Base-by-base conservation (phyloP, 106 monocot genomes). In the Iris macrosiphon region DNA sequence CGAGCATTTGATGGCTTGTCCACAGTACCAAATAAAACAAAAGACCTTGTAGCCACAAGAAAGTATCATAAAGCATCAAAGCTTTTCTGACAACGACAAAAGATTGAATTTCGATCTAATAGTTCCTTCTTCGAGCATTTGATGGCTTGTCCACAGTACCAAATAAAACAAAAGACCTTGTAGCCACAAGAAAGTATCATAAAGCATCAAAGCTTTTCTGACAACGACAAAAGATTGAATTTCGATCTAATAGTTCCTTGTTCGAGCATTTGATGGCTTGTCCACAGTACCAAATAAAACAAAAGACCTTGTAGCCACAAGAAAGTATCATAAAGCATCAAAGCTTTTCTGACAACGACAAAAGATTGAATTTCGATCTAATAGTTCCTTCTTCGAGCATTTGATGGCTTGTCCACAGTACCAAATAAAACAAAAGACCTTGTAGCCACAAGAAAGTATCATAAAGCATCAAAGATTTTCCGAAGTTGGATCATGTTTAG, bases 111-210 rank as follows among this genome's bases (percentile, higher is more conserved):
- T n/a, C n/a, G n/a, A n/a, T n/a, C n/a, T n/a, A n/a, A n/a, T n/a
- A 15, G 57, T 57, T 26, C 40, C 57, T 22, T 34, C 35, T 40
- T 35, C 22, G 26, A 57, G 57, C 57, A 57, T 27, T 41, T 16
- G 40, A 57, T 55, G 33, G 25, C 12, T 38, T 37, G 21, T 6
- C 18, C 34, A 35, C 4, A 9, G 38, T 34, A 55, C 34, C 11
- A n/a, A 55, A 55, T 19, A 5, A 32, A 52, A 29, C 50, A 2
- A 55, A 14, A 55, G 20, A 37, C 16, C 15, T n/a, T n/a, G n/a
- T n/a, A n/a, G n/a, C n/a, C n/a, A n/a, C 46, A 46, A 24, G 46
- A 38, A 55, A 55, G 26, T 14, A 32, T 57, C 26, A 26, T 40
- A 40, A 41, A 57, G 27, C 14, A 57, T 32, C 18, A 32, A 41